Base-by-base conservation (phyloP, 2,329 filamentous ascomycete species). In the Myriosclerotinia duriaeana region DNA sequence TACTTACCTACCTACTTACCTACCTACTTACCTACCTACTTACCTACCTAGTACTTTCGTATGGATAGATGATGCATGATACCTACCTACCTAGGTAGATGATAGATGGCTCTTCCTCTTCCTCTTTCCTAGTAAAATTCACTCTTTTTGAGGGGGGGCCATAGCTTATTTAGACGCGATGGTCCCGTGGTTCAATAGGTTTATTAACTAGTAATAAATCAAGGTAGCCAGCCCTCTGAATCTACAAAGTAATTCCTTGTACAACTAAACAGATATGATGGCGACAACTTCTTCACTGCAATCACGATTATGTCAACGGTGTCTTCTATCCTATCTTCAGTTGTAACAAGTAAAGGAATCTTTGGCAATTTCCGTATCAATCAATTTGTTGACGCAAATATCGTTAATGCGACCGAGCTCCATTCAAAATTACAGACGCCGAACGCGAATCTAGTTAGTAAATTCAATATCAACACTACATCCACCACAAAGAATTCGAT, bases 291-390 rank as follows among this genome's bases (percentile, higher is more conserved):
- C 69, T 59, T 48, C 59, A 68, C 36, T 40, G 64, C 65, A 56
- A 48, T 62, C 54, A 59, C 66, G 66, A 72, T 64, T 36, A 75
- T 76, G 71, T 73, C 71, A 69, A 72, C 73, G 68, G 71, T 70
- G 46, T 69, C 73, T 68, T 63, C 65, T 58, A 63, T 65, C 58
- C 66, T 60, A 60, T 66, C 71, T 59, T 61, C 68, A 66, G 55
- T 71, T 64, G 68, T 72, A 44, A 69, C 68, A 30, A 68, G 36
- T 20, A 38, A 55, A 58, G 53, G 62, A 20, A 65, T 50, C 42
- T 59, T 65, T 40, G 53, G 53, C 12, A 42, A 59, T 26, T 73
- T 74, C 59, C 69, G 68, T 26, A 54, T 70, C 20, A 66, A 65
- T 30, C 66, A 70, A 67, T 72, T 72, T 64, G 71, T 72, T 50